Base-by-base conservation (phyloP, 1,284 basidiomycete genomes). In the Sparassis latifolia region DNA sequence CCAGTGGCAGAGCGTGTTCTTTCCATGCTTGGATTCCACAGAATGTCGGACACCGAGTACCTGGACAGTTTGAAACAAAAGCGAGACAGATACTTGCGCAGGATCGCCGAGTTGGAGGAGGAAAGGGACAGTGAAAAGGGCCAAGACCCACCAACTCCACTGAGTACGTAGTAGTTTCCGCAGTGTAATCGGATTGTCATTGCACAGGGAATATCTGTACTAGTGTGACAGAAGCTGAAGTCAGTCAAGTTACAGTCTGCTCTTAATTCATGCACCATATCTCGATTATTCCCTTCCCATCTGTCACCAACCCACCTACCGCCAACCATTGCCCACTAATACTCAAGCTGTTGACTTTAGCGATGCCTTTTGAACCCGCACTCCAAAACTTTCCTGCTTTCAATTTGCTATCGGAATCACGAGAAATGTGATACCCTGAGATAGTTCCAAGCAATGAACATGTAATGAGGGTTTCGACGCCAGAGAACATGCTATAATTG, bases 1-100 rank as follows among this genome's bases (percentile, higher is more conserved):
- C 59, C 69, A 10, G 51, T 60, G 10, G 42, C 55, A 12, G 63
- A 73, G 35, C 67, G 69, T 28, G 54, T 81, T 27, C 58, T 82
- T 49, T 62, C 57, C 28, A 47, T 64, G 6, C 61, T 84, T 49
- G 84, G 84, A 2, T 59, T 84, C 39, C 69, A 65, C 45, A 71
- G 67, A 44, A 60, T 89, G 5, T 73, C 84, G 3, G 79, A 88
- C 54, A 81, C 86, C 48, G 78, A 84, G 52, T 85, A 86, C 54
- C 56, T 87, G 45, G 61, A 66, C 33, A 76, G 71, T 53, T 56
- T 88, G 58, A 80, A 74, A 61, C 64, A 62, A 33, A 72, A 79
- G 47, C 71, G 84, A 52, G 77, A 80, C 7, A 60, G 56, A 12
- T 68, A 80, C 55, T 59, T 84, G 48, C 68, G 62, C 48, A 72